These are phyloP conservation scores for Wallacemonas rigidus DNA, from an alignment of 208 protist species.

Conservation along the genomic window DNA sequence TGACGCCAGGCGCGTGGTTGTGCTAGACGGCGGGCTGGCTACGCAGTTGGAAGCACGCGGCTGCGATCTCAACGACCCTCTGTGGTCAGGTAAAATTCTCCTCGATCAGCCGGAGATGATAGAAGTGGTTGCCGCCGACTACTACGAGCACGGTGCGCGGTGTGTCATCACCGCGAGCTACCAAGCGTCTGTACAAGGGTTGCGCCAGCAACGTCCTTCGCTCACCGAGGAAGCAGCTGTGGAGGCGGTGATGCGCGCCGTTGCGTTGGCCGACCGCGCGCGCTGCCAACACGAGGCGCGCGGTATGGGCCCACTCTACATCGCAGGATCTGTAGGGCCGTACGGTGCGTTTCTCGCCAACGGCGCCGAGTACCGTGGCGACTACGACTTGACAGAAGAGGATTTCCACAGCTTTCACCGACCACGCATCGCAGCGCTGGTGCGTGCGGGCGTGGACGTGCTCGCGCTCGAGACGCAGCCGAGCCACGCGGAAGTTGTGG, in stretches of 20 bases:
- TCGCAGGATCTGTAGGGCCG: constrained; percentile 65
- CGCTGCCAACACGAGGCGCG: constrained; percentile 1
- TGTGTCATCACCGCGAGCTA: constrained; percentile 74
- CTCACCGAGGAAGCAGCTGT: constrained; percentile 33
- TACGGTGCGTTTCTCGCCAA: constrained; percentile 67
- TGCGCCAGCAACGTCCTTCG: constrained; percentile 36
- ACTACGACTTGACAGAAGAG: constrained; percentile 32
- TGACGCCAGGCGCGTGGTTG: constrained; percentile 31
- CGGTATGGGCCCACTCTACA: constrained; percentile 28
- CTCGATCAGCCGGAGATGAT: constrained; percentile 43
- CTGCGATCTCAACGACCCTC: constrained; percentile 47
- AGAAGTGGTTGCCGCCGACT: constrained; percentile 34
- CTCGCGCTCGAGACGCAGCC: constrained; percentile 73
- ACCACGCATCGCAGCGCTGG: constrained; percentile 43
- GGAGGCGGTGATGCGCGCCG: constrained; percentile 38
- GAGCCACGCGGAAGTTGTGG: constrained; percentile 39
- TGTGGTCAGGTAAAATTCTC: constrained; percentile 68
- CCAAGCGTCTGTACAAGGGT: constrained; percentile 46
- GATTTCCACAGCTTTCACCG: constrained; percentile 60
- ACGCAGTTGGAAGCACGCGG: constrained; percentile 55
- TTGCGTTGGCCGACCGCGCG: constrained; percentile 36
- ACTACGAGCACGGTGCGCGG: constrained; percentile 43
- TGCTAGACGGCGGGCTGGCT: constrained; percentile 65
- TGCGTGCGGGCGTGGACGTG: constrained; percentile 51
- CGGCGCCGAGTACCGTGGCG: constrained; percentile 65